Evolutionary conservation across 2,329 filamentous ascomycete genomes (phyloP).

Genomic region (Pestalotiopsis sp.): DNA sequence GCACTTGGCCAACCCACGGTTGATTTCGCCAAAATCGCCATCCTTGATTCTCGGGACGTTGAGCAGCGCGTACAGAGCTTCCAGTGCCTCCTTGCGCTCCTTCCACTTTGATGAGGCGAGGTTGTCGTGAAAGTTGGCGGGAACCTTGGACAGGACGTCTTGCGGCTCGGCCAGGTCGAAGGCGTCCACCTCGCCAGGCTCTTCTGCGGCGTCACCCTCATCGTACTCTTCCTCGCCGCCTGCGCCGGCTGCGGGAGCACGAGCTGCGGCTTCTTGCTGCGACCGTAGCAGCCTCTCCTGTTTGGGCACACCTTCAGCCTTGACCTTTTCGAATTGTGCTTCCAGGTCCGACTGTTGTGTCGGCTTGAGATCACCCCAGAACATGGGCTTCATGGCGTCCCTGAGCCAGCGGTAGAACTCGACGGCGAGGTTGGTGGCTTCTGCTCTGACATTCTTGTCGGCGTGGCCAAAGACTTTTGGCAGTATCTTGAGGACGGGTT

Average conservation of each 20-base stretch:
- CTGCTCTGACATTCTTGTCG: slow-evolving; percentile 96
- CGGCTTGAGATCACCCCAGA: slow-evolving; percentile 93
- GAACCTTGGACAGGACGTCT: slow-evolving; percentile 81
- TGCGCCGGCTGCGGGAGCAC: slow-evolving; percentile 63
- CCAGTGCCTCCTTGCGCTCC: slow-evolving; percentile 91
- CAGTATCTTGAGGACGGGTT: slow-evolving; percentile 83
- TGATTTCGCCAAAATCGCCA: slow-evolving; percentile 82
- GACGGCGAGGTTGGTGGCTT: slow-evolving; percentile 87
- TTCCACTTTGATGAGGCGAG: slow-evolving; percentile 96
- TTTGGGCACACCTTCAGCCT: slow-evolving; percentile 83
- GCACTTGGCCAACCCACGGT: slow-evolving; percentile 83
- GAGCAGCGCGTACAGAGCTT: slow-evolving; percentile 74
- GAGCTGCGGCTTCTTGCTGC: slow-evolving; percentile 82
- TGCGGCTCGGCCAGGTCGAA: slow-evolving; percentile 86
- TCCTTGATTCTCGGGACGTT: slow-evolving; percentile 94
- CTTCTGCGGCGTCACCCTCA: slow-evolving; percentile 60
- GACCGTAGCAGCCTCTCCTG: slow-evolving; percentile 87
- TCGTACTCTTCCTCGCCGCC: slow-evolving; percentile 63
- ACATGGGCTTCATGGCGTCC: slow-evolving; percentile 97
- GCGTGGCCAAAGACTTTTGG: slow-evolving; percentile 94
- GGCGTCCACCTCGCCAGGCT: slow-evolving; percentile 74
- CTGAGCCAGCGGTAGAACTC: slow-evolving; percentile 97
- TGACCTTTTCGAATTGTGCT: slow-evolving; percentile 90
- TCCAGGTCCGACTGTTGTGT: slow-evolving; percentile 95
- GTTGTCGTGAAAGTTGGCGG: slow-evolving; percentile 80